A percentile compares a stretch with the other conserved stretches of the same genome.
Evolutionary conservation across 805 yeast genomes (phyloP).

Genomic region (Metschnikowia cubensis): DNA sequence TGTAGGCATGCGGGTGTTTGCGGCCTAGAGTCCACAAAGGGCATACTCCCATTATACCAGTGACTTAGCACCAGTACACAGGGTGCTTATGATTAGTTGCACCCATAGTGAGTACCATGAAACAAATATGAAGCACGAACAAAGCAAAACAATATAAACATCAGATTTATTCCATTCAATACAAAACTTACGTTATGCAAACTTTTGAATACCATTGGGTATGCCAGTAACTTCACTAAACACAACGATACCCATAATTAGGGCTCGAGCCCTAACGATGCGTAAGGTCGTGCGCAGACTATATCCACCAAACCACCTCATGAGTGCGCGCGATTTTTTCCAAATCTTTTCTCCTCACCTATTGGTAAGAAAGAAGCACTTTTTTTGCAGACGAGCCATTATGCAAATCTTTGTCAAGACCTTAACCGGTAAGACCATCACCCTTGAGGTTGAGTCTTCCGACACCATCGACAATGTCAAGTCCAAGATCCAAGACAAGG

Average conservation of each 20-base stretch:
- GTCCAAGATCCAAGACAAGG: conserved; percentile 98
- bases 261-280: conserved; percentile 16
- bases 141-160: too few species aligned
- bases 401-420: conserved; percentile 99
- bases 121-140: neutral
- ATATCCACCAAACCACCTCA: neutral
- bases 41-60: neutral
- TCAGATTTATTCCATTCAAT: too few species aligned
- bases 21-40: neutral
- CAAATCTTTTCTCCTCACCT: conserved; percentile 11
- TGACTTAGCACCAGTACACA: neutral
- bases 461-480: conserved; percentile 99
- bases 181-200: too few species aligned
- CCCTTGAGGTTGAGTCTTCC: conserved; percentile 98
- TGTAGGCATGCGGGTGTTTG: neutral
- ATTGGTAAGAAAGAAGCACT: conserved; percentile 49
- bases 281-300: neutral
- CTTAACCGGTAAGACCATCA: conserved; percentile 98
- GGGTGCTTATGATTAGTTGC: neutral
- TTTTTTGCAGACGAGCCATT: conserved; percentile 36
- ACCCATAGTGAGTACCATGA: neutral
- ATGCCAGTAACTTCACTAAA: too few species aligned
- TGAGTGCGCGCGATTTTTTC: conserved; percentile 1
- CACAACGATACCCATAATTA: neutral
- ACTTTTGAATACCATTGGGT: too few species aligned